Percentiles rank a stretch among this genome's conserved stretches.
These are phyloP conservation scores for Hymenoscyphus fructigenus DNA, from an alignment of 2,329 filamentous ascomycete genomes.

Conservation along the genomic window DNA sequence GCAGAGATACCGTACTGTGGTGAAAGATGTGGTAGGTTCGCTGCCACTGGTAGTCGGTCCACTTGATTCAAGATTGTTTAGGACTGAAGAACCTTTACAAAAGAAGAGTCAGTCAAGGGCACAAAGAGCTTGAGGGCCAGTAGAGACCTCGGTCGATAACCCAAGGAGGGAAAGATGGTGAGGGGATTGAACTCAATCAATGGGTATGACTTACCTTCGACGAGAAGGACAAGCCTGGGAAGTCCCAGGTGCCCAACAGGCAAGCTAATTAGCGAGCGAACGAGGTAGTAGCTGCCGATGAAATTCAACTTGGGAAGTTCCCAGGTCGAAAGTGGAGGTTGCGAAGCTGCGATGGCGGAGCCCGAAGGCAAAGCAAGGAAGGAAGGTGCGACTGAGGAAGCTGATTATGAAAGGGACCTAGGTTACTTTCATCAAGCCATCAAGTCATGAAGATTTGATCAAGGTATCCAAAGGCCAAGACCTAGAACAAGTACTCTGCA, in stretches of 20 bases:
- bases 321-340: background rate
- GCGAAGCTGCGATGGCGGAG: background rate
- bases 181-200: background rate
- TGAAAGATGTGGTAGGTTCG: background rate
- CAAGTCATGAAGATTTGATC: background rate
- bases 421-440: background rate
- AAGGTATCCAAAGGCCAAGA: background rate
- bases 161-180: background rate
- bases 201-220: background rate
- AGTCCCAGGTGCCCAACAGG: background rate
- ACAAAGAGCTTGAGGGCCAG: background rate
- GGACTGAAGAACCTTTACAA: background rate
- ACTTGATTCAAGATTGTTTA: background rate
- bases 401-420: background rate
- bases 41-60: background rate
- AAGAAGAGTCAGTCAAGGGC: background rate
- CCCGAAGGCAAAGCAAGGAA: background rate
- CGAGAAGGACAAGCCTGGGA: background rate
- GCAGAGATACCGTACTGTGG: background rate
- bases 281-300: background rate
- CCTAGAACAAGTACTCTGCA: background rate
- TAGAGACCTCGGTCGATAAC: background rate
- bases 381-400: background rate
- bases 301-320: background rate
- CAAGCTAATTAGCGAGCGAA: background rate